Conservation (phyloP, 2,329 filamentous ascomycete species). For the Aspergillus brunneoviolaceus region DNA sequence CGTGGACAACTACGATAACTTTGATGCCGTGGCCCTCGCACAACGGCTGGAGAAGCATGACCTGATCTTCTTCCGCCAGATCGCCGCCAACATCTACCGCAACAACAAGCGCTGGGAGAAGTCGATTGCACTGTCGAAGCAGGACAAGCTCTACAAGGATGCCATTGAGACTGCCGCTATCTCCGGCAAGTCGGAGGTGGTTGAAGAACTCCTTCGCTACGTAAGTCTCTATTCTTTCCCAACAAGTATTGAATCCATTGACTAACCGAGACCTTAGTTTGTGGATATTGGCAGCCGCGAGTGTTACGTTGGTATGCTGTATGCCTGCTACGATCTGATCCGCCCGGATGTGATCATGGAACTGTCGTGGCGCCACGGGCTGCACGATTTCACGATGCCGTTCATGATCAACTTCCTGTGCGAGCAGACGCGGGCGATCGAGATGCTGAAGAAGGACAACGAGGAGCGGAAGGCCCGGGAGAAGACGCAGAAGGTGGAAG, state of each 20-base stretch:
- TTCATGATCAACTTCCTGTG: constrained; percentile 99
- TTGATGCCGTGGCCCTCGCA: constrained; percentile 90
- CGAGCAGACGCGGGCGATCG: constrained; percentile 84
- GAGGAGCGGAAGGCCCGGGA: constrained; percentile 79
- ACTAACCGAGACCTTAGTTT: constrained; percentile 63
- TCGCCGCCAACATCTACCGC: constrained; percentile 96
- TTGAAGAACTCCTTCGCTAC: constrained; percentile 93
- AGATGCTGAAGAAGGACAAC: constrained; percentile 87
- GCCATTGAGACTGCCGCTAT: constrained; percentile 96
- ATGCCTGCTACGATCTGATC: constrained; percentile 96
- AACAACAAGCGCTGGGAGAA: constrained; percentile 99
- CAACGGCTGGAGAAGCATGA: constrained; percentile 95
- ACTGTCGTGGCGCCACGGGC: constrained; percentile 92
- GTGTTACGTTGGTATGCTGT: constrained; percentile 99
- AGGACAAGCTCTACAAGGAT: constrained; percentile 99
- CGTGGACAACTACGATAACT: constrained; percentile 98
- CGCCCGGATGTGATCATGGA: constrained; percentile 90
- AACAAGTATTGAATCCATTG: neutral
- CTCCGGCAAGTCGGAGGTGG: constrained; percentile 84
- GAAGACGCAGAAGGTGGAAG: constrained; percentile 78
- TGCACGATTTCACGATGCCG: constrained; percentile 97
- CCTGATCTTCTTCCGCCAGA: constrained; percentile 97
- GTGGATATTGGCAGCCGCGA: constrained; percentile 98
- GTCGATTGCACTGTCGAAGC: constrained; percentile 94
- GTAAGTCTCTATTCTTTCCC: constrained; percentile 61